phyloP scores from a whole-genome alignment of 1,284 basidiomycete species.

The Athelia psychrophila region DNA sequence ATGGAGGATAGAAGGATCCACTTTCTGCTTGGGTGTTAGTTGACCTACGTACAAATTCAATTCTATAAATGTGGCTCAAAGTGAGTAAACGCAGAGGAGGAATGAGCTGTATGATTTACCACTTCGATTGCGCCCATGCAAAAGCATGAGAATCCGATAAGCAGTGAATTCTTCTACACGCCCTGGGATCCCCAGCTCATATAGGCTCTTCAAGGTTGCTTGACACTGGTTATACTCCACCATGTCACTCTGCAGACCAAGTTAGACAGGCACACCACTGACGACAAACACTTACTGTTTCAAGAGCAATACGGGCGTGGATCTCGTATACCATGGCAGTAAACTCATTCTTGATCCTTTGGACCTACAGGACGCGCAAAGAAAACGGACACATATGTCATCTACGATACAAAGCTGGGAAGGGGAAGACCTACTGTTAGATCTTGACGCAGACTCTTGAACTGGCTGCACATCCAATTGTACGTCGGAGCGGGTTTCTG shows the following conservation, averaged over 20 bases:
- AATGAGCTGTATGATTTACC: conserved; percentile 49
- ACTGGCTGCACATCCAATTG: conserved; percentile 95
- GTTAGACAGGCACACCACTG: conserved; percentile 8
- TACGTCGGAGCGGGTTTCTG: conserved; percentile 71
- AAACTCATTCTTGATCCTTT: conserved; percentile 98
- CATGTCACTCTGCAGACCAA: conserved; percentile 75
- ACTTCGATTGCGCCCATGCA: conserved; percentile 92
- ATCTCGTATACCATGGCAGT: conserved; percentile 98
- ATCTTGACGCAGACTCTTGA: conserved; percentile 97
- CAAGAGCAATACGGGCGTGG: conserved; percentile 95
- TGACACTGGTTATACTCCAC: conserved; percentile 99
- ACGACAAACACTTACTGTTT: conserved; percentile 62
- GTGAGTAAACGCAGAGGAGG: conserved; percentile 1
- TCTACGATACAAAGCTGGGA: conserved; percentile 13
- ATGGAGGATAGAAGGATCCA: conserved; percentile 77
- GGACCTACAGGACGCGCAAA: conserved; percentile 65
- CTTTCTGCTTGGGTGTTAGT: conserved; percentile 89
- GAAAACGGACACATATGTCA: conserved; percentile 13
- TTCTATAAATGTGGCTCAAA: conserved; percentile 49
- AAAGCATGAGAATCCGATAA: conserved; percentile 94
- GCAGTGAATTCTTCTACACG: conserved; percentile 95
- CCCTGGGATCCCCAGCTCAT: conserved; percentile 90
- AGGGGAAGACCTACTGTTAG: conserved; percentile 72
- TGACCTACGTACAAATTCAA: conserved; percentile 95
- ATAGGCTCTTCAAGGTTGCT: conserved; percentile 85